phyloP scores from a whole-genome alignment of 106 monocot species.

The Dendrobium huoshanense region DNA sequence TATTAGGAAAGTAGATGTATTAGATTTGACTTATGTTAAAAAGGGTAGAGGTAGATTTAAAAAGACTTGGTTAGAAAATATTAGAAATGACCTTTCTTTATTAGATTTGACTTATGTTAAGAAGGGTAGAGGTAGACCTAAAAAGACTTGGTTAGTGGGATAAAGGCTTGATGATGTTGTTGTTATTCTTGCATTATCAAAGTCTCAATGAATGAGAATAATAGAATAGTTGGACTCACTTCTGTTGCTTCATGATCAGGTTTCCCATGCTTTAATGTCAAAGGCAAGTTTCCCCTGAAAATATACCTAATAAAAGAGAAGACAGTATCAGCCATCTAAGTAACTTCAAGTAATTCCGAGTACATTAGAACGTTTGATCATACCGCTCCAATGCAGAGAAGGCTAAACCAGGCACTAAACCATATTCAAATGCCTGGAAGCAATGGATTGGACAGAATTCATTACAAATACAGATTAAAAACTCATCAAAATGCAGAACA shows the following conservation, averaged over 20 bases:
- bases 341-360: not conserved
- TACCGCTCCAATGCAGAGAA: slow-evolving; percentile 88
- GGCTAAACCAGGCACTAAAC: slow-evolving; percentile 82
- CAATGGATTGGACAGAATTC: not conserved
- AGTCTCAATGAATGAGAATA: not conserved
- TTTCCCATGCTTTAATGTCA: slow-evolving; percentile 86
- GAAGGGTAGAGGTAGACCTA: no score
- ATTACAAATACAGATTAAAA: not conserved
- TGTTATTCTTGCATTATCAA: not conserved
- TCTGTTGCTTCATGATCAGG: slow-evolving; percentile 95
- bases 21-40: no score
- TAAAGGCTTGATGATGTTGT: no score
- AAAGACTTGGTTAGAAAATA: no score
- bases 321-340: slow-evolving; percentile 8
- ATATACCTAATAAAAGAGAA: slow-evolving; percentile 42
- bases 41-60: no score
- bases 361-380: slow-evolving; percentile 9
- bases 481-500: not conserved
- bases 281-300: slow-evolving; percentile 48
- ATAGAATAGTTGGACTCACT: slow-evolving; percentile 31
- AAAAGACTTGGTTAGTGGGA: no score
- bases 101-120: no score
- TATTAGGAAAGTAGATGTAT: no score
- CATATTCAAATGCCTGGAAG: slow-evolving; percentile 87
- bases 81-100: no score